Base-by-base conservation (phyloP, 2,329 filamentous ascomycete species). In the Zarea fungicola region DNA sequence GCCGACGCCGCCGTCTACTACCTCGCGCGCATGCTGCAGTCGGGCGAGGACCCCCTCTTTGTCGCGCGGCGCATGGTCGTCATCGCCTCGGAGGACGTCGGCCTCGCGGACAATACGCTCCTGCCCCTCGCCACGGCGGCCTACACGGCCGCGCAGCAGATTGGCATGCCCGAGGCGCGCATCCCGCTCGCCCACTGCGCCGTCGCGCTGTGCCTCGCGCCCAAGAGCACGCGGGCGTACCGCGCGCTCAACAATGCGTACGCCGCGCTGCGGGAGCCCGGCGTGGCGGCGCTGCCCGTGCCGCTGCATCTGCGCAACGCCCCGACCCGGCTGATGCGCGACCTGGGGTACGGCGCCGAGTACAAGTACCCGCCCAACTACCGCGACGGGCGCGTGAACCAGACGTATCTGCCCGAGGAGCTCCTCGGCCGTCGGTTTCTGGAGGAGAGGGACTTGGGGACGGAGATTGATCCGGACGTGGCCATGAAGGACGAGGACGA, bases 321-420 rank as follows among this genome's bases (percentile, higher is more conserved):
- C 8, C 92, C 93, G 0, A 97, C 93, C 1, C 79, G 84, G 56
- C 65, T 97, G 55, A 95, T 99, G 92, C 87, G 91, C 59, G 92
- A 96, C 57, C 71, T 97, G 56, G 92, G 89, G 0, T 95, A 90
- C 61, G 91, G 91, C 1, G 84, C 83, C 42, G 87, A 90, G 63
- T 99, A 99, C 68, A 97, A 97, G 67, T 97, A 99, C 62, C 95
- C 95, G 57, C 93, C 93, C 0, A 88, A 95, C 57, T 99, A 92
- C 61, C 69, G 79, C 43, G 82, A 91, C 52, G 93, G 93, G 0
- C 80, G 72, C 57, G 92, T 97, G 1, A 78, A 74, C 54, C 93
- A 99, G 70, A 86, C 91, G 21, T 99, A 97, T 66, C 67, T 99
- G n/a, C 93, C 93, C 0, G 84, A 89, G 10, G 78, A 79, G 48